Base-by-base conservation (phyloP, 495 filamentous ascomycete species). In the Durotheca rogersii region DNA sequence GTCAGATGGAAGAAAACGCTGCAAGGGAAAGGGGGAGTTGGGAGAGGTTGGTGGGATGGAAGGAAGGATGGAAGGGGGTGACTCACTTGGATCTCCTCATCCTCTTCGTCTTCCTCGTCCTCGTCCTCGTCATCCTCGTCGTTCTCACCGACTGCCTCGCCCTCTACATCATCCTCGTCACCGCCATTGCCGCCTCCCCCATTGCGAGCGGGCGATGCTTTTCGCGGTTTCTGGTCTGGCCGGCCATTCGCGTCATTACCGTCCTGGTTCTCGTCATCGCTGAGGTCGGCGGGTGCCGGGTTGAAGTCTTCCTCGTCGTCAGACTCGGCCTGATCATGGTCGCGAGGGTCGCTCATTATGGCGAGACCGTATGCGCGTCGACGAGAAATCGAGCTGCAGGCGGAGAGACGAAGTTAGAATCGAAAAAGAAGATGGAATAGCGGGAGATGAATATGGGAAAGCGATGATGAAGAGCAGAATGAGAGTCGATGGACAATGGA, bases 281-380 rank as follows among this genome's bases (percentile, higher is more conserved):
- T 89, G 2, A 84, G 66, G 42, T 86, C 81, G 39, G 72, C 81
- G 7, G 81, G 80, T 17, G 72, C 75, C 20, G 88, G 88, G 62
- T 92, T 90, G 71, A 92, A 91, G 56, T 88, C 83, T 56, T 89
- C 87, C 45, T 90, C 86, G 42, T 90, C 87, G 16, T 88, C 87
- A 44, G 84, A 88, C 47, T 84, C 86, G 56, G 44, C 39, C 4
- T 47, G 49, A 32, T 66, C 61, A 56, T 53, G 60, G 41, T 66
- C 62, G 60, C 62, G 62, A 51, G 47, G 60, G 29, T 63, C 60
- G 30, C 62, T 66, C 62, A 66, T 78, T 75, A 79, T 81, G 43
- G n/a, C n/a, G n/a, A n/a, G n/a, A n/a, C 43, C 71, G 61, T 33
- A 14, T 32, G 27, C 52, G 52, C 38, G 2, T 31, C 18, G 43